Evolutionary conservation across 129 eudicot species (phyloP), one percentile per base, ranked within the genome.

Genomic region (Centella asiatica): DNA sequence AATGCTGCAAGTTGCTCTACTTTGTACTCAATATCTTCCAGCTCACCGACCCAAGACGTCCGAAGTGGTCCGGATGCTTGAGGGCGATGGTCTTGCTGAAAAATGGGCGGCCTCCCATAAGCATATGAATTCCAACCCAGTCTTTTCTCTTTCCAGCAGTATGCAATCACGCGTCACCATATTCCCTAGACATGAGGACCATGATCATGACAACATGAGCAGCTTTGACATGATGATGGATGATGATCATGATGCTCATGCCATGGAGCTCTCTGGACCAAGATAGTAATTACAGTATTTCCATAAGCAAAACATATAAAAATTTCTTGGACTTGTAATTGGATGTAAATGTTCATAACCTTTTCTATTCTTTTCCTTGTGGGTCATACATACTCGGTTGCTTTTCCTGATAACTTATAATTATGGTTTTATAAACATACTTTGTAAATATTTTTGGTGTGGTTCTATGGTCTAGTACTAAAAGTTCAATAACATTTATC

Each of bases 251-350:
- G 95, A 86, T 75, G 73, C 87, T 22, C 80, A 81, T 79, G 95
- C 94, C 66, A 90, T 86, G 85, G 95, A 81, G 69, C 94, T 90
- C 54, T 90, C 97, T 56, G 97, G 97, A 68, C 97, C 95, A 69
- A 86, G 97, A 62, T 90, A 84, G 66, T 63, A 65, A 24, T 22
- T 19, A 6, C 26, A 26, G 58, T n/a, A n/a, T n/a, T n/a, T n/a
- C n/a, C n/a, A n/a, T n/a, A n/a, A n/a, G n/a, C n/a, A n/a, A n/a
- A n/a, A n/a, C n/a, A n/a, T n/a, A n/a, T n/a, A n/a, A n/a, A n/a
- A n/a, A n/a, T n/a, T n/a, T n/a, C n/a, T n/a, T n/a, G n/a, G n/a
- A n/a, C n/a, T n/a, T n/a, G n/a, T n/a, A n/a, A n/a, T n/a, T n/a
- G n/a, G n/a, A n/a, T n/a, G n/a, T n/a, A n/a, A n/a, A n/a, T n/a